Evolutionary conservation across 441 rosid species (phyloP).

Genomic region (Raphanus hybrid): DNA sequence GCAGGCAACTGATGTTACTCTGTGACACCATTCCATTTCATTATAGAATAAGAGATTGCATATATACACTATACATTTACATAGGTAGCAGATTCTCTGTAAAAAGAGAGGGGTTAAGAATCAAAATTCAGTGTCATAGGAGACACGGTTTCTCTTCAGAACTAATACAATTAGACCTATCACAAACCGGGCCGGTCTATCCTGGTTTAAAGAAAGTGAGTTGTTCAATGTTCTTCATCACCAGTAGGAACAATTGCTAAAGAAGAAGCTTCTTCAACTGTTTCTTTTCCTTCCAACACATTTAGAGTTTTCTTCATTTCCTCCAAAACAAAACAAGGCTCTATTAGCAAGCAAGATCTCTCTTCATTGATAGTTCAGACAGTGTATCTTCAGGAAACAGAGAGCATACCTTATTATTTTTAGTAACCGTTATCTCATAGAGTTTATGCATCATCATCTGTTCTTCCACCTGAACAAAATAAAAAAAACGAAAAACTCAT

Average conservation of each 20-base stretch:
- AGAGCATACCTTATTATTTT: conserved; percentile 54
- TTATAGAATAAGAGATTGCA: neutral
- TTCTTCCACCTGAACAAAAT: conserved; percentile 64
- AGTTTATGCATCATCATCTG: conserved; percentile 83
- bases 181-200: neutral
- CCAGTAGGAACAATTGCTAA: conserved; percentile 2
- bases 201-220: neutral
- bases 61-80: conserved; percentile 10
- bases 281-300: conserved; percentile 6
- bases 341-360: neutral
- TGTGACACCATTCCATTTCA: conserved; percentile 7
- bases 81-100: conserved; percentile 17
- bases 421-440: conserved; percentile 57
- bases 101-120: neutral
- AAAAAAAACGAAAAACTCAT: neutral
- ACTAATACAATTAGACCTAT: neutral
- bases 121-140: neutral
- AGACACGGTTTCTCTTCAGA: neutral
- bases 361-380: neutral
- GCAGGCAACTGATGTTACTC: conserved; percentile 37
- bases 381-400: conserved; percentile 15
- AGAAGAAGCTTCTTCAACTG: conserved; percentile 18
- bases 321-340: conserved; percentile 25
- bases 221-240: conserved; percentile 29
- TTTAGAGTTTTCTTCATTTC: conserved; percentile 6